phyloP scores from a whole-genome alignment of 2,329 filamentous ascomycete genomes.

The Fusarium foetens region DNA sequence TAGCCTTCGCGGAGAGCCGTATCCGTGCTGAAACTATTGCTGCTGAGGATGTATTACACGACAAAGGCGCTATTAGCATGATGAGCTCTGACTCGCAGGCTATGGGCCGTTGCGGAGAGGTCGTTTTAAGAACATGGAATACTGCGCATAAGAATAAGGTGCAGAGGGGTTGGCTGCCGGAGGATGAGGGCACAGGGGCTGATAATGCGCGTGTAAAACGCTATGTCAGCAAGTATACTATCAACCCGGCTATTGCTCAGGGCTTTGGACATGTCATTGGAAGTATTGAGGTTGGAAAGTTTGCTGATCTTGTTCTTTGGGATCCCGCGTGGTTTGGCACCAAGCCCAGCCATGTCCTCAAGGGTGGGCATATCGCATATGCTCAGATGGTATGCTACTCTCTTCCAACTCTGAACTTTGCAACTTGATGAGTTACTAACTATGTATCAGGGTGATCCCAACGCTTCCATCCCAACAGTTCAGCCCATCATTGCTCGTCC shows the following conservation, averaged over 20 bases:
- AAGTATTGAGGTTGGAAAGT: constrained; percentile 86
- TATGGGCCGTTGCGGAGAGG: constrained; percentile 96
- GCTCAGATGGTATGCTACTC: constrained; percentile 77
- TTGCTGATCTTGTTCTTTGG: constrained; percentile 92
- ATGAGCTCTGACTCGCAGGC: constrained; percentile 96
- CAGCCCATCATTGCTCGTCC: constrained; percentile 85
- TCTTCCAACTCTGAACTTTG: background rate
- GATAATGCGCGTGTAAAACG: constrained; percentile 94
- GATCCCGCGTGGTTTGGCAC: constrained; percentile 85
- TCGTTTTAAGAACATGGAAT: constrained; percentile 93
- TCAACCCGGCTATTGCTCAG: constrained; percentile 92
- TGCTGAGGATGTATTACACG: constrained; percentile 94
- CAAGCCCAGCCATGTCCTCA: constrained; percentile 84
- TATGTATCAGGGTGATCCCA: constrained; percentile 73
- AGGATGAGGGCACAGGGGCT: constrained; percentile 81
- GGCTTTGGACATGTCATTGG: constrained; percentile 90
- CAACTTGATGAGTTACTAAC: background rate
- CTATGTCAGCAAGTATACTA: constrained; percentile 95
- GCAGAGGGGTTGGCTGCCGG: constrained; percentile 78
- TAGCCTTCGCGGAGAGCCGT: constrained; percentile 92
- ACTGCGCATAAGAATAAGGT: constrained; percentile 97
- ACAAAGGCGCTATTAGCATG: constrained; percentile 95
- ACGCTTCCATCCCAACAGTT: constrained; percentile 86
- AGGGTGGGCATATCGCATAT: constrained; percentile 86
- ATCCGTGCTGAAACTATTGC: constrained; percentile 97